Conservation (phyloP, 148 eudicot species). For the Heliosperma pusillum region DNA sequence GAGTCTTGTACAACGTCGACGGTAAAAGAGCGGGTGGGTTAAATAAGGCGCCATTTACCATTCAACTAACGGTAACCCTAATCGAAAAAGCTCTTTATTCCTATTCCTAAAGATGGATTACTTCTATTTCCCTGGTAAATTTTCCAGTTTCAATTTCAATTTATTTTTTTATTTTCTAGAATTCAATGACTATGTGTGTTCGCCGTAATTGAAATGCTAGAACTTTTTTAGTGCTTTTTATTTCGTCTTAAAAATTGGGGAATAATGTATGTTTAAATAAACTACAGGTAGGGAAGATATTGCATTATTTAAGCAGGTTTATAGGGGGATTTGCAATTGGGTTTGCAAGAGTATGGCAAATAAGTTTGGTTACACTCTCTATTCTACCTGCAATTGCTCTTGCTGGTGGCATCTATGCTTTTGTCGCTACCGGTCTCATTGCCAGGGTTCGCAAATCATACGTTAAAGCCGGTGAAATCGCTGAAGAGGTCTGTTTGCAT, state of each 20-base stretch:
- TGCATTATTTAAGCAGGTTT: constrained; percentile 91
- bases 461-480: constrained; percentile 86
- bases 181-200: not conserved
- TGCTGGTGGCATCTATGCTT: constrained; percentile 90
- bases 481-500: constrained; percentile 63
- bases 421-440: constrained; percentile 81
- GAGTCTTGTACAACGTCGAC: too few species aligned
- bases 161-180: not conserved
- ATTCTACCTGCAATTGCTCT: constrained; percentile 86
- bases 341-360: constrained; percentile 88
- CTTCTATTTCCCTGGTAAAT: constrained; percentile 8
- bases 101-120: not conserved
- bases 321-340: constrained; percentile 80
- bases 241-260: not conserved
- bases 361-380: constrained; percentile 86
- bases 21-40: too few species aligned
- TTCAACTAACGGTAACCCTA: not conserved
- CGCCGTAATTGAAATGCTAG: not conserved
- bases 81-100: too few species aligned
- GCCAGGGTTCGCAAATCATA: constrained; percentile 86
- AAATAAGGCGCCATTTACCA: not conserved
- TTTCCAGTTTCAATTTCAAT: not conserved
- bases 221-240: not conserved
- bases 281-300: constrained; percentile 81
- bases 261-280: constrained; percentile 11